Evolutionary conservation across 805 yeast genomes (phyloP), one percentile per base, ranked within the genome.

Genomic region (Cyberlindnera americana): DNA sequence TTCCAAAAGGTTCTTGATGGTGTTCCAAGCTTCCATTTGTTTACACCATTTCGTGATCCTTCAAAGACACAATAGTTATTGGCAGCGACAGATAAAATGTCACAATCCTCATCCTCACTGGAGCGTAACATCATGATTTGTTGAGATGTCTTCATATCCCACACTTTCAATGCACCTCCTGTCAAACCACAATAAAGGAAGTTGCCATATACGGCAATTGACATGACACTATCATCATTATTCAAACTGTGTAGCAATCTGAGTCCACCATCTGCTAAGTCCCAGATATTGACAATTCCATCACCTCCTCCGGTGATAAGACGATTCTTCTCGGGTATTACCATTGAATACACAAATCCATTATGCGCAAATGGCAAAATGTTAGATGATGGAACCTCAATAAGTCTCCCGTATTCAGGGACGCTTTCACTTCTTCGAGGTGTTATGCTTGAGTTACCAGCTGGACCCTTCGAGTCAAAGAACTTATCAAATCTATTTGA

Each of bases 401-500:
- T 67, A 30, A 84, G 65, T 29, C 67, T 56, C 7, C 57, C 48
- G 19, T 37, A 34, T 16, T 22, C 27, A 11, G 42, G 39, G 3
- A 43, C 19, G 3, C 36, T 14, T 8, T 25, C 35, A 9, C 33
- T n/a, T 29, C 23, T 29, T 5, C 29, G 14, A n/a, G 28, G 29
- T 22, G 30, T 38, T 6, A 32, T 12, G 19, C 17, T 27, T 22
- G 30, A 17, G 8, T 30, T 37, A 5, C 89, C 91, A 2, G 91
- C 83, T 0, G 95, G 93, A 1, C 96, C 96, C 36, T 69, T 71
- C 3, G 97, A 90, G 58, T 91, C 97, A 58, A 93, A 91, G 52
- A 91, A 93, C 53, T 77, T 78, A 59, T 87, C 87, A 56, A 76
- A 88, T 50, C 95, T 70, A 52, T 74, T 73, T 42, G 81, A 80